Conservation (phyloP, 164 flowering plant genomes). For the Piper longum region DNA sequence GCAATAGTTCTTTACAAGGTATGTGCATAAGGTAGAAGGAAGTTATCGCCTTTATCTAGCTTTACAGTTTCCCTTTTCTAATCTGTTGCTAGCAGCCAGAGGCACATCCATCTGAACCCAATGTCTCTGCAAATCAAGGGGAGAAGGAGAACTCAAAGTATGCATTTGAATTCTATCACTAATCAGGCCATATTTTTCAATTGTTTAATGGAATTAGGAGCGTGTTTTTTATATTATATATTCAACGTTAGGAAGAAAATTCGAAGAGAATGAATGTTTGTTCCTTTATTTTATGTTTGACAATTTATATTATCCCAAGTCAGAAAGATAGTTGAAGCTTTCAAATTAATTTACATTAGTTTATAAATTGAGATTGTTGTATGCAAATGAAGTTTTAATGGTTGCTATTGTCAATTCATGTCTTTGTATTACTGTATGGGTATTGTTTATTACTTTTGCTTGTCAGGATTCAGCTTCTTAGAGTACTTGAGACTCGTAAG, state of each 20-base stretch:
- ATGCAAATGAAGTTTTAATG: too few relatives aligned
- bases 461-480: conserved; percentile 71
- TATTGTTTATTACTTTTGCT: neutral
- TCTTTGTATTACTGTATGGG: too few relatives aligned
- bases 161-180: neutral
- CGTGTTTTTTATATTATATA: too few relatives aligned
- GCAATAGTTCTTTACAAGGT: conserved; percentile 92
- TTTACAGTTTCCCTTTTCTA: neutral
- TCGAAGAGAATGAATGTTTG: too few relatives aligned
- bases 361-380: too few relatives aligned
- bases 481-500: conserved; percentile 79
- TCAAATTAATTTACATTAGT: too few relatives aligned
- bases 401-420: too few relatives aligned
- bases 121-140: conserved; percentile 26
- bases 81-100: conserved; percentile 49
- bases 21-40: neutral
- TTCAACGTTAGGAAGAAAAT: too few relatives aligned
- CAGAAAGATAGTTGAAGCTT: too few relatives aligned
- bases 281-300: too few relatives aligned
- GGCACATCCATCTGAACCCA: conserved; percentile 32
- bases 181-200: neutral
- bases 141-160: conserved; percentile 73
- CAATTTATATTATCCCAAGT: too few relatives aligned
- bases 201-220: neutral
- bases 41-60: neutral